A percentile compares a stretch with the other conserved stretches of the same genome.
These are phyloP conservation scores for Rhodotorula taiwanensis DNA, from an alignment of 768 basidiomycete species.

Conservation along the genomic window DNA sequence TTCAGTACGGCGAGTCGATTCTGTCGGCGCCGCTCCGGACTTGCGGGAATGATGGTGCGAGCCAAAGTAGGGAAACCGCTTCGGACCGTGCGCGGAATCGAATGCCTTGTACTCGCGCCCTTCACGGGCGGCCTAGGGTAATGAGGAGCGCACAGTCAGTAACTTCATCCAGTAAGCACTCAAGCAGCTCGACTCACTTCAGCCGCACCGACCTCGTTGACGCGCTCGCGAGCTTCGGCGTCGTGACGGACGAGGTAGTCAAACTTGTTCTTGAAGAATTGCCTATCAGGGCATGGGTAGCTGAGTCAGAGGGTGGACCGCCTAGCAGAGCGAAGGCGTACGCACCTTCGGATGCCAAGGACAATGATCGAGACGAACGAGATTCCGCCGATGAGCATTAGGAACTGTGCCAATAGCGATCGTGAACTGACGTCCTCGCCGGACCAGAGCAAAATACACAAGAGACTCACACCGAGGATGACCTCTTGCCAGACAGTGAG, in stretches of 20 bases:
- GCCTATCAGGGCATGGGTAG: slow-evolving; percentile 46
- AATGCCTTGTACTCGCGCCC: neutral
- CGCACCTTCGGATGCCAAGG: slow-evolving; percentile 66
- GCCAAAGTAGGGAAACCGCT: too few species aligned
- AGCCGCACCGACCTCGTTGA: slow-evolving; percentile 24
- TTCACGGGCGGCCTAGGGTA: neutral
- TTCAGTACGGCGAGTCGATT: too few species aligned
- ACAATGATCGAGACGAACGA: slow-evolving; percentile 75
- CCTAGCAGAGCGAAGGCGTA: neutral
- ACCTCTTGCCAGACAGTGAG: slow-evolving; percentile 43
- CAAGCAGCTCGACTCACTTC: slow-evolving; percentile 9
- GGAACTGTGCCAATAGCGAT: neutral
- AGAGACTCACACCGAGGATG: slow-evolving; percentile 49
- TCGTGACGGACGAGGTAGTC: slow-evolving; percentile 41
- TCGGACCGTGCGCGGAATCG: neutral
- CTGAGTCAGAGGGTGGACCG: too few species aligned
- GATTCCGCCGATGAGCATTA: slow-evolving; percentile 45
- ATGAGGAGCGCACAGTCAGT: too few species aligned
- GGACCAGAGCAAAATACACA: neutral
- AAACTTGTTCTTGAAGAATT: slow-evolving; percentile 66
- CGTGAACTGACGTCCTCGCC: neutral
- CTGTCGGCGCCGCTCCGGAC: too few species aligned
- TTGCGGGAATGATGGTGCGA: too few species aligned
- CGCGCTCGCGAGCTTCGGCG: slow-evolving; percentile 11
- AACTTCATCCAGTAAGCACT: too few species aligned